Base-by-base conservation (phyloP, 116 monocot genomes). In the Iris pallida region DNA sequence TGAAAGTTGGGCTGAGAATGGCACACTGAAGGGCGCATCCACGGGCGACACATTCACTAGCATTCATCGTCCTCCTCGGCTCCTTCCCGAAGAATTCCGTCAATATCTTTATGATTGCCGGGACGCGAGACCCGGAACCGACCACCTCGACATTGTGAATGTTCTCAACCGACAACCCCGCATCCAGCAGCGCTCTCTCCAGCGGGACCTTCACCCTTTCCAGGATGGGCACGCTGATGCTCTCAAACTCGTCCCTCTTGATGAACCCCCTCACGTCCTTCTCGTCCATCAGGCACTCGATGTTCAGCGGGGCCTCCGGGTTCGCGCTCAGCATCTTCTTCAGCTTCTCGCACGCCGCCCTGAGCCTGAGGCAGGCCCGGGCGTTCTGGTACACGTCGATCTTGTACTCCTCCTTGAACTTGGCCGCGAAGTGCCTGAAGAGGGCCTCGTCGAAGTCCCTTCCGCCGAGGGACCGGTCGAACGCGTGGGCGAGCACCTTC, bases 281-380 rank as follows among this genome's bases (percentile, higher is more conserved):
- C 72, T 90, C 94, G 57, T 90, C 94, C 90, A 90, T 85, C 63
- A 95, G 62, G 65, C 88, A 90, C 64, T 90, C 94, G 4, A 90
- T 84, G 45, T 83, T 83, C 57, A 95, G 44, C 1, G 90, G 88
- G 14, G 88, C 90, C 72, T 85, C 90, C 5, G 90, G 81, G 42
- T 95, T 95, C 7, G 90, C 90, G 68, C 90, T 95, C 61, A 95
- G 76, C 66, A 85, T 66, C 66, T 95, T 95, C 85, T 95, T 95
- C 75, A 95, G 55, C 66, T 88, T 95, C 69, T 95, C 90, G 42
- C 90, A 90, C 1, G 78, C 94, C 0, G 83, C 68, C n/a, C 85
- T 67, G 17, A 90, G 55, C 66, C 94, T 75, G 40, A 82, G 52
- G 66, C 77, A 81, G 5, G 94, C 85, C 52, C 90, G 86, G 5